Evolutionary conservation across 805 yeast genomes (phyloP), one percentile per base, ranked within the genome.

Genomic region (Metschnikowia lachancei): DNA sequence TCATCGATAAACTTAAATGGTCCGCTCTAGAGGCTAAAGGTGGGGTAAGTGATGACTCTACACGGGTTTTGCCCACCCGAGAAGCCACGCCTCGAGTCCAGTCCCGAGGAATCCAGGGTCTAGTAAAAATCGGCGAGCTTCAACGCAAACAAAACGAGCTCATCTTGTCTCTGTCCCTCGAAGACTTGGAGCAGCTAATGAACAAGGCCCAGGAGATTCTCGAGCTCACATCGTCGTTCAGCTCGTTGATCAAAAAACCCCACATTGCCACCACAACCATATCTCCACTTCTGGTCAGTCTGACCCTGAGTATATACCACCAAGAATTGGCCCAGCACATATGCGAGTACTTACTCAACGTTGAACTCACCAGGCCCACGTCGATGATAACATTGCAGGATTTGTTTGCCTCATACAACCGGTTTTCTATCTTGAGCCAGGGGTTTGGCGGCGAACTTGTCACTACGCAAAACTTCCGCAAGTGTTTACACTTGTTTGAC

Each of bases 301-400:
- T 64, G 46, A 56, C 51, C 1, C 65, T 72, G 5, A 46, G 59
- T 12, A 55, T 75, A n/a, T 78, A 76, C 49, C 65, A 77, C 24
- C 80, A 81, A 48, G 96, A 89, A 57, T 67, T 89, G 14, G 79
- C 97, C 0, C 74, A 96, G 43, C 91, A 88, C 57, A 60, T 92
- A 2, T 82, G 88, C 34, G 96, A 87, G 55, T 90, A 81, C 62
- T 67, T 87, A 51, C 57, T 58, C 6, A 64, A 50, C 32, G 58
- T 51, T 36, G 64, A 60, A 44, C 58, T 72, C 36, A 62, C 65
- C 3, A 60, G 55, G 36, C 41, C 50, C 4, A 63, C 72, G 3
- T 62, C 74, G 5, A 71, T 72, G 68, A 61, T 69, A 20, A 68
- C 77, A 3, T 47, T 63, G 1, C 75, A 67, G 47, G 77, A 72